A percentile compares a stretch with the other conserved stretches of the same genome.
These are phyloP conservation scores for Triticum urartu DNA, from an alignment of 176 grass and related monocot genomes.

Conservation along the genomic window DNA sequence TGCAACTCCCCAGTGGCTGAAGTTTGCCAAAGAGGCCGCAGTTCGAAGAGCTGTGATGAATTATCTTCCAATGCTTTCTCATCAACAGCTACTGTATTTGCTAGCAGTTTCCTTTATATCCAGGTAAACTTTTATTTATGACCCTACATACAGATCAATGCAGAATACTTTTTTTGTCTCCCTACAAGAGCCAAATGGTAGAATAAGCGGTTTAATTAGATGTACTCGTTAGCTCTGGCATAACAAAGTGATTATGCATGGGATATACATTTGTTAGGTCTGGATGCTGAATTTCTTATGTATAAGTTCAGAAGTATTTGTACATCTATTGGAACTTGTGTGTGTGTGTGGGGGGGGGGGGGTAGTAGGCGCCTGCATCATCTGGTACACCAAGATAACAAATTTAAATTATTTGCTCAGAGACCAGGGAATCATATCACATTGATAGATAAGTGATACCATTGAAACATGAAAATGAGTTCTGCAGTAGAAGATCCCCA, in stretches of 20 bases:
- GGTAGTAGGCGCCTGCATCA: not conserved
- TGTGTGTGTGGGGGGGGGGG: too few species aligned
- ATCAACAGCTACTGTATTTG: conserved; percentile 95
- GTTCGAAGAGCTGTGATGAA: conserved; percentile 95
- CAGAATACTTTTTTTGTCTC: not conserved
- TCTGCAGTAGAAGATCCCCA: not conserved
- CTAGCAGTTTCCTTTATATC: conserved; percentile 93
- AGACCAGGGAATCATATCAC: not conserved
- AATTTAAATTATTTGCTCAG: not conserved
- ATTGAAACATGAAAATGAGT: not conserved
- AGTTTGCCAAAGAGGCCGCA: conserved; percentile 93
- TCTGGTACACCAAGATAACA: not conserved
- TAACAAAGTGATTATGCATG: not conserved
- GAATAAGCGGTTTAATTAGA: not conserved
- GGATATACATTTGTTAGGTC: not conserved
- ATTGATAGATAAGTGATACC: not conserved
- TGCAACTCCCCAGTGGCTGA: conserved; percentile 95
- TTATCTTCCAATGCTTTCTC: conserved; percentile 98
- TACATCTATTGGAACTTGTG: not conserved
- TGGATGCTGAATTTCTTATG: not conserved
- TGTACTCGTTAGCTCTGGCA: not conserved
- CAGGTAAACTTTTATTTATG: conserved; percentile 48
- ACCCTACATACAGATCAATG: not conserved
- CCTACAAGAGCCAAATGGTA: not conserved
- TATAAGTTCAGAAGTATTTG: not conserved